These are phyloP conservation scores for Candida quercuum DNA, from an alignment of 805 yeast genomes.

Conservation along the genomic window DNA sequence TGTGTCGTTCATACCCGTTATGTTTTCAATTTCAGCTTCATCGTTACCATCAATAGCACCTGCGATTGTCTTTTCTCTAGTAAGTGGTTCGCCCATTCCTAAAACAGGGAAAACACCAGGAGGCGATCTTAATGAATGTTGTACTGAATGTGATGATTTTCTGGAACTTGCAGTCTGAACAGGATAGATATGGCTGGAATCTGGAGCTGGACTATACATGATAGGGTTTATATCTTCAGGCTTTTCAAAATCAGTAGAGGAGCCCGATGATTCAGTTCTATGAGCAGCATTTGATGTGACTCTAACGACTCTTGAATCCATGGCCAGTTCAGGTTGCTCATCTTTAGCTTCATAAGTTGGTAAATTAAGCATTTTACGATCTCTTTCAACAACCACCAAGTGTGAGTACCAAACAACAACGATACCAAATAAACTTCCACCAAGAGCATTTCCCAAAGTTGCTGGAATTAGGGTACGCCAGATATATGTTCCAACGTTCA, in stretches of 20 bases:
- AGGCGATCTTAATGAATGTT: conserved; percentile 43
- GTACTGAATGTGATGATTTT: conserved; percentile 1
- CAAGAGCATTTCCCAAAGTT: conserved; percentile 68
- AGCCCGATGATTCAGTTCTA: conserved; percentile 1
- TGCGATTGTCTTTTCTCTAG: conserved; percentile 55
- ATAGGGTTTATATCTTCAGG: conserved; percentile 11
- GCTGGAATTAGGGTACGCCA: conserved; percentile 76
- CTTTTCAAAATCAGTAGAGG: conserved; percentile 4
- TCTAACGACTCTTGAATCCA: conserved; percentile 76
- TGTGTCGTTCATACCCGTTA: not conserved
- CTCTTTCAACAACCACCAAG: conserved; percentile 65
- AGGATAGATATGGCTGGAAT: too few species aligned
- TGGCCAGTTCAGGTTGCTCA: conserved; percentile 73
- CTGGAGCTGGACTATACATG: conserved; percentile 15
- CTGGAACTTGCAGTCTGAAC: not conserved
- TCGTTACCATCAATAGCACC: conserved; percentile 21
- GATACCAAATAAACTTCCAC: conserved; percentile 66
- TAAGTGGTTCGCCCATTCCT: conserved; percentile 68
- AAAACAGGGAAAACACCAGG: conserved; percentile 75
- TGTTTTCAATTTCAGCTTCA: conserved; percentile 1
- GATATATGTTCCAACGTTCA: conserved; percentile 49
- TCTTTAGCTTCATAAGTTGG: conserved; percentile 70
- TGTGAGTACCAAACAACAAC: conserved; percentile 71
- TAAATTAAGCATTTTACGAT: conserved; percentile 52
- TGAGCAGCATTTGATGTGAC: conserved; percentile 24